Evolutionary conservation across 2,329 filamentous ascomycete genomes (phyloP), one percentile per base, ranked within the genome.

Genomic region (Fonsecaea pedrosoi): DNA sequence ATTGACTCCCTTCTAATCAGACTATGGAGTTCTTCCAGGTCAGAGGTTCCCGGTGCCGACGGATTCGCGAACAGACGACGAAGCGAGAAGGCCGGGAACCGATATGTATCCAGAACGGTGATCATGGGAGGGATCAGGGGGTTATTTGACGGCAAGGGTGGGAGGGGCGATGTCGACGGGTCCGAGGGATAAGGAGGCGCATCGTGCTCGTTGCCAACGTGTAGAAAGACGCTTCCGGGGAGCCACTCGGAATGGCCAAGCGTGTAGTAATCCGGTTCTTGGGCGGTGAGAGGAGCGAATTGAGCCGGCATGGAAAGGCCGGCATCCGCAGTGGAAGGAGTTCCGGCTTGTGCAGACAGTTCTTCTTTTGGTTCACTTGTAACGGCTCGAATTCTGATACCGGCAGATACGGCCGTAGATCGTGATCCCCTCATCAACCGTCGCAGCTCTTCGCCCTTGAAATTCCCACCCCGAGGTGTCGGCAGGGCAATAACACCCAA

Each of bases 51-150:
- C 13, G 34, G 35, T 30, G 21, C 54, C 7, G 59, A n/a, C 4
- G 13, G 0, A 56, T 50, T 30, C 2, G 37, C 45, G 42, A 73
- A 64, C 18, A 73, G 55, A 2, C 25, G 57, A n/a, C 15, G 54
- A 15, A 73, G 30, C 25, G 70, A 65, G 62, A 72, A 73, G 54
- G 71, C 42, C 34, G 71, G 71, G 25, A 70, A 60, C 21, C 68
- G 69, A 55, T 67, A 60, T 13, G 32, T 60, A 40, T 64, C 58
- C 45, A n/a, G 55, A 13, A 70, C 50, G n/a, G 37, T 57, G 54
- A 69, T 40, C 67, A 69, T 71, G n/a, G 69, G 70, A n/a, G 69
- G 71, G 34, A 69, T 60, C 12, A 69, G 54, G 18, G 59, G 54
- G 37, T 67, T 67, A 48, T 45, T 35, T 48, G 50, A 62, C 4